A percentile compares a stretch with the other conserved stretches of the same genome.
phyloP scores from a whole-genome alignment of 768 basidiomycete species.

The Suillus lakei region DNA sequence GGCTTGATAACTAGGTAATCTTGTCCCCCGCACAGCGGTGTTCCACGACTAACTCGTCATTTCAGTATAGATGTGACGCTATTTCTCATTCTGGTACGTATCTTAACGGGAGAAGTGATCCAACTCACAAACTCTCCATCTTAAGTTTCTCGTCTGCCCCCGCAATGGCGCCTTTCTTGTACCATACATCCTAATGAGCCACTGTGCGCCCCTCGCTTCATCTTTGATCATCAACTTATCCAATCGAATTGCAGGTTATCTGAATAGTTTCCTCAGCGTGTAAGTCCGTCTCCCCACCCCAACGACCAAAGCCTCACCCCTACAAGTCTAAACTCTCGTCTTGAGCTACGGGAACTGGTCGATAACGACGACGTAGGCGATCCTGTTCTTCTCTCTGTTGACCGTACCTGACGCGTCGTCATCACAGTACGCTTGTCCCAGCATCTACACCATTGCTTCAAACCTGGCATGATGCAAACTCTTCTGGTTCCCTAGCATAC shows the following conservation, averaged over 20 bases:
- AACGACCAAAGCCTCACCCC: neutral
- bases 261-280: slow-evolving; percentile 44
- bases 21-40: neutral
- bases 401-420: neutral
- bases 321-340: slow-evolving; percentile 33
- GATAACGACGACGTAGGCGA: slow-evolving; percentile 29
- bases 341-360: slow-evolving; percentile 31
- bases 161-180: slow-evolving; percentile 40
- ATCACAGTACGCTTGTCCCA: slow-evolving; percentile 28
- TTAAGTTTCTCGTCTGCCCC: slow-evolving; percentile 40
- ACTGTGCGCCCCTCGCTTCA: slow-evolving; percentile 29
- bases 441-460: slow-evolving; percentile 19
- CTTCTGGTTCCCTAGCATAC: neutral
- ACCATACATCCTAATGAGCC: slow-evolving; percentile 43
- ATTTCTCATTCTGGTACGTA: slow-evolving; percentile 30
- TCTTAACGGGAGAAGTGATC: neutral
- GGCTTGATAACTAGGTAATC: slow-evolving; percentile 40
- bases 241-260: slow-evolving; percentile 31
- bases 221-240: neutral
- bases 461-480: neutral
- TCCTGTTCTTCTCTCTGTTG: neutral
- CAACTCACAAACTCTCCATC: neutral
- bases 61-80: slow-evolving; percentile 33
- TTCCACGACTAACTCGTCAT: neutral
- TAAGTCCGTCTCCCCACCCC: slow-evolving; percentile 18